Percentiles rank a stretch among this genome's conserved stretches.
phyloP scores from a whole-genome alignment of 2,329 filamentous ascomycete genomes.

The Microsporum canis region DNA sequence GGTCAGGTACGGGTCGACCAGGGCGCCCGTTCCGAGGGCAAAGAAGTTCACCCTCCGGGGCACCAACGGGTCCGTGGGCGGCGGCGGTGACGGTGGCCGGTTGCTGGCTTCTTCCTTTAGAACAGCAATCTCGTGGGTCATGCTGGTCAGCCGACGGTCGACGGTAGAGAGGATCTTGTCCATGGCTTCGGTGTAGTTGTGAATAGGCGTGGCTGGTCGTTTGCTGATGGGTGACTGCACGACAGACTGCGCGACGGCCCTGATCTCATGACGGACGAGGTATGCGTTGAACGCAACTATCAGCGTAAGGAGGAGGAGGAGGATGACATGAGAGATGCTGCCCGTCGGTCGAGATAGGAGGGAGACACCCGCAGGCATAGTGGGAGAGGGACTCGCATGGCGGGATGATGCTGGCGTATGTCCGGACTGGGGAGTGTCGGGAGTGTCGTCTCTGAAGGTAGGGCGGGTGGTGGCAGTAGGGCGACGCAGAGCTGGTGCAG shows the following conservation, averaged over 20 bases:
- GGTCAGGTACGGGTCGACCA: slow-evolving; percentile 48
- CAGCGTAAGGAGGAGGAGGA: slow-evolving; percentile 10
- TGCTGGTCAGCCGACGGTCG: slow-evolving; percentile 12
- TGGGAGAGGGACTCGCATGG: neutral
- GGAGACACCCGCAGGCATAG: no score
- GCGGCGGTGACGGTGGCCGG: slow-evolving; percentile 10
- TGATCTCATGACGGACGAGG: slow-evolving; percentile 12
- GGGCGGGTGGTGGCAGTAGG: neutral
- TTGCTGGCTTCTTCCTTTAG: slow-evolving; percentile 14
- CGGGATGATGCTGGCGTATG: neutral
- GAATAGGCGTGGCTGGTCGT: neutral
- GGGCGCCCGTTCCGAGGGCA: slow-evolving; percentile 51
- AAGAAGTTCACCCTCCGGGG: slow-evolving; percentile 60
- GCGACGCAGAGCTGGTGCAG: neutral
- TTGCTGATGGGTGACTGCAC: neutral
- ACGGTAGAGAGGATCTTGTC: slow-evolving; percentile 11
- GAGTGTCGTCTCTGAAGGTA: no score
- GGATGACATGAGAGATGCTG: neutral
- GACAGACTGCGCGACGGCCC: slow-evolving; percentile 10
- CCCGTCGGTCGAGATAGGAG: neutral
- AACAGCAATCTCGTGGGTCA: slow-evolving; percentile 11
- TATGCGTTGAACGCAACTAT: slow-evolving; percentile 13
- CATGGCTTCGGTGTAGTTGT: slow-evolving; percentile 13
- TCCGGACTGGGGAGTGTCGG: neutral
- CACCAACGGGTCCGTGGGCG: slow-evolving; percentile 13